phyloP scores from a whole-genome alignment of 163 green algal species.

The Scenedesmus sp. region DNA sequence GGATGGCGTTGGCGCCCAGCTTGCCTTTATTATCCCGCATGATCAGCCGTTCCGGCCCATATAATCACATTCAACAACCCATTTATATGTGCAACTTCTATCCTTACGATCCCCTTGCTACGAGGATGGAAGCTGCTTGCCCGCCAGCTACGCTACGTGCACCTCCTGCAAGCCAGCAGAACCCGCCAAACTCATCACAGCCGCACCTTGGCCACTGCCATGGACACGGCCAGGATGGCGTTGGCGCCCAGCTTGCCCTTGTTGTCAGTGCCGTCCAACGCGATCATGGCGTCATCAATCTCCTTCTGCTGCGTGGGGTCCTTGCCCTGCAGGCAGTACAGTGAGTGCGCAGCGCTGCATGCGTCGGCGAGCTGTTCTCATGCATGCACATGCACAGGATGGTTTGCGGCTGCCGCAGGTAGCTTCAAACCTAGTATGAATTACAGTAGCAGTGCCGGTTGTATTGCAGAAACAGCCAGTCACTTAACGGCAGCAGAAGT shows the following conservation, averaged over 20 bases:
- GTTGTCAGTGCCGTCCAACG: conserved; percentile 98
- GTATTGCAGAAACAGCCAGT: not conserved
- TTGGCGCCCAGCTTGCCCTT: conserved; percentile 99
- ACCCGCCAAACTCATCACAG: not conserved
- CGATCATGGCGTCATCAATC: conserved; percentile 97
- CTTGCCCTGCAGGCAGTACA: conserved; percentile 76
- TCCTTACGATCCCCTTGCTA: not conserved
- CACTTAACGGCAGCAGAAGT: not conserved
- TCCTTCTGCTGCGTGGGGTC: conserved; percentile 94
- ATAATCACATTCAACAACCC: not conserved
- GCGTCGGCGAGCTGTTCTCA: not conserved
- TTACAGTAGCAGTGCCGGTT: not conserved
- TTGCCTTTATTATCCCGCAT: conserved; percentile 94
- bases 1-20: conserved; percentile 99
- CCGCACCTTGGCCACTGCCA: conserved; percentile 90
- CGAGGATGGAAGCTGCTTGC: not conserved
- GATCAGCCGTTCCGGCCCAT: not conserved
- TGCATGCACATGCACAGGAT: not conserved
- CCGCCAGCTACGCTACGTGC: not conserved
- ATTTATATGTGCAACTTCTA: not conserved
- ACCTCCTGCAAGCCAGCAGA: not conserved
- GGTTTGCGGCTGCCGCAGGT: not conserved
- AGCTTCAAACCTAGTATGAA: not conserved
- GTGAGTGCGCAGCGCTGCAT: not conserved
- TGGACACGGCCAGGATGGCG: conserved; percentile 98